Conservation (phyloP, 202 grass and related monocot genomes). For the Panicum hallii region DNA sequence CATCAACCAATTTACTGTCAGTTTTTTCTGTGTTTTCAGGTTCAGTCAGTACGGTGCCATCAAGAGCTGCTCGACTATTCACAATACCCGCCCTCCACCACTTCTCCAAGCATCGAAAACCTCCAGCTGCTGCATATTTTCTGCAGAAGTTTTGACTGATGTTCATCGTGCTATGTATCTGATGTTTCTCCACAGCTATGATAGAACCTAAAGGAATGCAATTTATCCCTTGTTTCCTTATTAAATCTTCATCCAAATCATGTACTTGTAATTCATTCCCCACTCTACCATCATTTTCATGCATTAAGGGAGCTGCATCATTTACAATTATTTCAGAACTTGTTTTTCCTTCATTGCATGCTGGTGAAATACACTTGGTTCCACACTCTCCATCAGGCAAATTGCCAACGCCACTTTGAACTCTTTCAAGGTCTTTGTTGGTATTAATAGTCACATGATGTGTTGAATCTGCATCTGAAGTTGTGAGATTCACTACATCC, state of each 20-base stretch:
- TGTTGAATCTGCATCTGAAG: conserved; percentile 36
- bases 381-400: conserved; percentile 3
- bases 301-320: conserved; percentile 6
- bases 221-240: conserved; percentile 39
- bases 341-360: conserved; percentile 1
- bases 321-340: conserved; percentile 35
- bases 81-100: conserved; percentile 22
- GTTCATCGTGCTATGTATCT: neutral
- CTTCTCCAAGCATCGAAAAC: conserved; percentile 53
- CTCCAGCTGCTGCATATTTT: conserved; percentile 43
- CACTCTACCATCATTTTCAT: conserved; percentile 21
- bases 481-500: conserved; percentile 7
- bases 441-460: conserved; percentile 21
- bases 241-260: conserved; percentile 45
- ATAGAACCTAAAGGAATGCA: neutral
- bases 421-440: conserved; percentile 6
- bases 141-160: neutral
- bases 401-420: neutral
- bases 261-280: conserved; percentile 16
- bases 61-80: conserved; percentile 19
- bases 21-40: conserved; percentile 23
- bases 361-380: conserved; percentile 42
- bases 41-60: conserved; percentile 30
- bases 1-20: conserved; percentile 10
- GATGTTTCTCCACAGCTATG: conserved; percentile 7